Evolutionary conservation across 2,329 filamentous ascomycete species (phyloP).

Genomic region (Endothia cerciana): DNA sequence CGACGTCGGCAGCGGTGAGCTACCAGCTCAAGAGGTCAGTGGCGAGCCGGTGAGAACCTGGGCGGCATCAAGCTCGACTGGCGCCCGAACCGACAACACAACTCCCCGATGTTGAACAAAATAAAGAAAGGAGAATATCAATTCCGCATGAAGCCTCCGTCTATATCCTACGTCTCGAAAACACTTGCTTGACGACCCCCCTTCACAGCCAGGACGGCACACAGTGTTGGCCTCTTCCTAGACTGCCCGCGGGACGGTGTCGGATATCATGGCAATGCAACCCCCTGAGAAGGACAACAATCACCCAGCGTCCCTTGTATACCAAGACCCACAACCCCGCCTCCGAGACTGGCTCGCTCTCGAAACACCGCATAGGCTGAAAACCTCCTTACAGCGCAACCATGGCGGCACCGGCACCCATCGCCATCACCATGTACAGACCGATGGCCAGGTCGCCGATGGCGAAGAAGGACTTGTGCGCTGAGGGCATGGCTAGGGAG

Average conservation of each 20-base stretch:
- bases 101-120: neutral
- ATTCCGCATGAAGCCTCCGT: slow-evolving; percentile 23
- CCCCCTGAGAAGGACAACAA: slow-evolving; percentile 7
- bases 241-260: slow-evolving; percentile 18
- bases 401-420: slow-evolving; percentile 57
- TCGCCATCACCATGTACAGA: slow-evolving; percentile 56
- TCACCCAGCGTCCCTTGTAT: neutral
- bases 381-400: slow-evolving; percentile 50
- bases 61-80: neutral
- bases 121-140: slow-evolving; percentile 19
- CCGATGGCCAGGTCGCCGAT: slow-evolving; percentile 54
- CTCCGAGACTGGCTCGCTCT: neutral
- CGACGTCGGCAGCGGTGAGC: neutral
- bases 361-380: neutral
- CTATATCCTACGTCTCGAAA: slow-evolving; percentile 27
- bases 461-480: slow-evolving; percentile 46
- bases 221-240: neutral
- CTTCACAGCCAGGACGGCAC: slow-evolving; percentile 10
- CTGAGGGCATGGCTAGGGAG: slow-evolving; percentile 43
- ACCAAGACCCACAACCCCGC: neutral
- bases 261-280: slow-evolving; percentile 30
- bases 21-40: neutral
- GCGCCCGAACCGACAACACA: neutral
- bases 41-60: neutral
- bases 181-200: slow-evolving; percentile 27